Evolutionary conservation across 1,284 basidiomycete species (phyloP), one percentile per base, ranked within the genome.

Genomic region (Melampsora americana): DNA sequence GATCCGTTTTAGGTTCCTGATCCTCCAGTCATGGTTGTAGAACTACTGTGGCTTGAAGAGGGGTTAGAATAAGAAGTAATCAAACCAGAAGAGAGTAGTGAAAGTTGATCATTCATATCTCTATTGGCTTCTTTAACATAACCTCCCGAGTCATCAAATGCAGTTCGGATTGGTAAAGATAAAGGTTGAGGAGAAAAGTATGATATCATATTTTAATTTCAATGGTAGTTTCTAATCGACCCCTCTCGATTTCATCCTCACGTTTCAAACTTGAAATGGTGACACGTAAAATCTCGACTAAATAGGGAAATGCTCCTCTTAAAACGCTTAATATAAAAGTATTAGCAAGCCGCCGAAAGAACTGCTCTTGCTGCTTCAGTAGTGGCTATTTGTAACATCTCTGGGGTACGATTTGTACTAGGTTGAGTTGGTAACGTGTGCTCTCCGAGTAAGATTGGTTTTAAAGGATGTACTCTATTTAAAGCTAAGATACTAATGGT

Each of bases 401-500:
- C 65, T 0, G 65, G 35, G 11, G 56, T 53, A 48, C 59, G 50
- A n/a, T 53, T 46, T 18, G 65, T 42, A 23, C 20, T 56, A 20
- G 53, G 46, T 35, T 66, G 9, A 56, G 65, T 62, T 39, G 66
- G 53, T 74, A 48, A 50, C 18, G 23, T 23, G 30, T 53, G 44
- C 18, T 16, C 50, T 7, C 26, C 18, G 18, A 35, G 35, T 35
- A 62, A 44, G 35, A 74, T 59, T 20, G 30, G 30, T 35, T 66
- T 48, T 2, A 74, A 67, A 16, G 64, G 64, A 39, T 50, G 50
- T 23, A 66, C n/a, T 35, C 32, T 53, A 23, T 65, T 60, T 28
- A 74, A 42, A 67, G 71, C 71, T 59, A 74, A 53, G 1, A 74
- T 66, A 60, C 71, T 66, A 23, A 66, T 56, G 32, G 32, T 53